Base-by-base conservation (phyloP, 1,139 yeast species). In the Debaryomyces fabryi region DNA sequence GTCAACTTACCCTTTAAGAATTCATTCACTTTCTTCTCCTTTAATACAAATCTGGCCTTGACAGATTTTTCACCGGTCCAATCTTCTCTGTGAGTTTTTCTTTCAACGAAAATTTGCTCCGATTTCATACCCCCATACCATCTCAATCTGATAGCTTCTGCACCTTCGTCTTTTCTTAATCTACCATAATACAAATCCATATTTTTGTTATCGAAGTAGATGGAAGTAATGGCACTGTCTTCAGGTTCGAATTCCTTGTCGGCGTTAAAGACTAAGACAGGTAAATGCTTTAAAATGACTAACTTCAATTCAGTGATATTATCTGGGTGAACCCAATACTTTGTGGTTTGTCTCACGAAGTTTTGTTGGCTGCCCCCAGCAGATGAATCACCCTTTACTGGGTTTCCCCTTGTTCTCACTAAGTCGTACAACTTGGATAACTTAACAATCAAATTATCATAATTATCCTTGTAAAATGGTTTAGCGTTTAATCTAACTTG, bases 51-150 rank as follows among this genome's bases (percentile, higher is more conserved):
- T 67, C 99, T 82, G 3, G 98, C 98, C 72, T 93, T 93, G 56
- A 93, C 99, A 9, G 97, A 89, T 71, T 92, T 92, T 69, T 93
- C 99, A 60, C 99, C 99, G 2, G 99, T 93, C 99, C 99, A 93
- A 72, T 93, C 99, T 69, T 93, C 99, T 69, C 99, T 83, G 65
- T 93, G 99, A 12, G 99, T 93, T 69, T 93, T 93, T 69, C 99
- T 84, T 71, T 93, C 99, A 33, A 93, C 96, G 58, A 93, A 93
- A 49, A 93, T 90, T 46, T 88, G 89, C 58, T 92, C 97, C 3
- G 93, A 81, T 51, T 82, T 79, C 99, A 93, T 92, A 47, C 97
- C 97, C 64, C 99, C 99, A 65, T 93, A 93, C 99, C 99, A 93
- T 75, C 99, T 85, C 65, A 93, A 78, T 73, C 99, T 86, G 58